Base-by-base conservation (phyloP, 148 eudicot species). In the Amaranthus hypochondriacus region DNA sequence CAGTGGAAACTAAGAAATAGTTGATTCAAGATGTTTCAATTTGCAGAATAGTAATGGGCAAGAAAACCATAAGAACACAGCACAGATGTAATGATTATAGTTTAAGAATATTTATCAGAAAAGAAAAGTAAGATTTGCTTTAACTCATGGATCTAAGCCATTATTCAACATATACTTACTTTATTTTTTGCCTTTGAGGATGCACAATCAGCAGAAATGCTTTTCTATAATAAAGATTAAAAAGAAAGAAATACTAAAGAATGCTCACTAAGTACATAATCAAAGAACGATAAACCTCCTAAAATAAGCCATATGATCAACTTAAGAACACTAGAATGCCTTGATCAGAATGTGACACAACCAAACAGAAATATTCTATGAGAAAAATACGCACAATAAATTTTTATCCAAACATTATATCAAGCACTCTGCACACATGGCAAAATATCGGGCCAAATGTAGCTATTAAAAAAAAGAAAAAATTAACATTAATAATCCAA, bases 131-230 rank as follows among this genome's bases (percentile, higher is more conserved):
- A 60, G 44, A 46, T 73, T 48, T 79, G 86, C 90, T 87, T 83
- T 87, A 87, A 67, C 83, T 52, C 85, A 56, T 70, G 71, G 79
- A 90, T 83, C 87, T 69, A 84, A 89, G 81, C 65, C 79, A 81
- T 78, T 48, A 62, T 66, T 50, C 82, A 49, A 73, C 48, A 76
- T 54, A 62, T 76, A 69, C 68, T 73, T 81, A 78, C 83, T 81
- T 80, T 80, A 74, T 78, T 75, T 75, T 73, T 75, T 73, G 71
- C 65, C 79, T 56, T 73, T 70, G 78, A 63, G 68, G 76, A 50
- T 80, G 63, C 75, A 78, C 48, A 75, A 62, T 71, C 39, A 28
- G 39, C 39, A 28, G 39, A 28, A 28, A 28, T 81, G 81, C 77
- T 73, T 72, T 76, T 76, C 56, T 56, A 54, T 28, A 61, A 77